Base-by-base conservation (phyloP, 2,329 filamentous ascomycete genomes). In the Claviceps lovelessii region DNA sequence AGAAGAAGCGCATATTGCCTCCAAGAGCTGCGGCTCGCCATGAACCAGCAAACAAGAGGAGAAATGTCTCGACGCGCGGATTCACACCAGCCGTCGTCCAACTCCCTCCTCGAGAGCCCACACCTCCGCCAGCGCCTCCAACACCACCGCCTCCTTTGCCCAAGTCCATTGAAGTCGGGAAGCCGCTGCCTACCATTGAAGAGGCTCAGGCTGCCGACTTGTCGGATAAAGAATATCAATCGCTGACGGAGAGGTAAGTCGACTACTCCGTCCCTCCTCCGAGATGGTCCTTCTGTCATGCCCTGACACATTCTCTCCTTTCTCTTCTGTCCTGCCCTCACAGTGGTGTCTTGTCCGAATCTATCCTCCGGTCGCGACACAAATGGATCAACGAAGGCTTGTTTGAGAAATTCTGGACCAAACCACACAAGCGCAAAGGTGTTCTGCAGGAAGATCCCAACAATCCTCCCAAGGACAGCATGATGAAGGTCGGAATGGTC, bases 361-460 rank as follows among this genome's bases (percentile, higher is more conserved):
- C 87, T 2, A 75, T 93, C 31, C 72, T 79, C 51, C 78, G 86
- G 63, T 93, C 88, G 62, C 83, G 86, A 56, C 76, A 83, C 55
- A 81, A 78, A 76, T 90, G 85, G 85, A 77, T 85, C 29, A 78
- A 74, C 63, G 81, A 85, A 60, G 84, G 84, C 35, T 76, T 89
- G 50, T 88, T 90, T 61, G 83, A 88, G 61, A 85, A 82, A 62
- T 89, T 86, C 67, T 90, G 85, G 85, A 79, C 82, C 9, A 89
- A 89, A 64, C 84, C 85, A 3, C 67, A 70, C 55, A 86, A 85
- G 69, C 79, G 79, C 58, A 87, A 85, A 66, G 81, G 83, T 47
- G 77, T 79, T 3, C 67, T 81, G 29, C 76, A 78, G 54, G 83
- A 84, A 61, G 79, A 83, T 52, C 73, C 78, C 6, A 81, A 82